These are phyloP conservation scores for Quercus phellos DNA, from an alignment of 331 rosid species.

Conservation along the genomic window DNA sequence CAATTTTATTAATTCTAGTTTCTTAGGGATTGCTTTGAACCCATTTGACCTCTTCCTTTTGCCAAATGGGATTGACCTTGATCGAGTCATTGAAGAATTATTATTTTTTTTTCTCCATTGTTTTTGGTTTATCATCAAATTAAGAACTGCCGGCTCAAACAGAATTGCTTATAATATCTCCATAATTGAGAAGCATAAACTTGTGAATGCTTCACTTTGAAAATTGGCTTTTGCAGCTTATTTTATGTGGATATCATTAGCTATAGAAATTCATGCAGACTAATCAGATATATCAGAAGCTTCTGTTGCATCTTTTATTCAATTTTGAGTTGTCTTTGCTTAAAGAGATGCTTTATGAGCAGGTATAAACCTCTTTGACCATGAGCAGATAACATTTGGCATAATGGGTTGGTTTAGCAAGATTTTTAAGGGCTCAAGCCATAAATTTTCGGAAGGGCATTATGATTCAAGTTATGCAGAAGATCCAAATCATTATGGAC, in stretches of 20 bases:
- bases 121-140: too few relatives aligned
- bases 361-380: constrained; percentile 38
- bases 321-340: constrained; percentile 1
- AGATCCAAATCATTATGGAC: constrained; percentile 46
- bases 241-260: background rate
- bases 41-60: background rate
- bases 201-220: background rate
- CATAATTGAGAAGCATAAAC: background rate
- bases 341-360: constrained; percentile 34
- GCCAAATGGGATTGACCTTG: background rate
- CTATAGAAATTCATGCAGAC: background rate
- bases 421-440: constrained; percentile 79
- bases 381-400: constrained; percentile 45
- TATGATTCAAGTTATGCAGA: constrained; percentile 43
- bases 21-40: constrained; percentile 3
- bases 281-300: background rate
- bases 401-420: constrained; percentile 94
- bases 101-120: background rate
- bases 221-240: background rate
- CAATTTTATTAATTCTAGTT: background rate
- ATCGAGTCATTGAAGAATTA: background rate
- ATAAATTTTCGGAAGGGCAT: constrained; percentile 64
- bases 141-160: background rate
- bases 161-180: background rate
- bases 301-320: background rate